phyloP scores from a whole-genome alignment of 495 filamentous ascomycete species.

The Sabuloglossum arenarium region DNA sequence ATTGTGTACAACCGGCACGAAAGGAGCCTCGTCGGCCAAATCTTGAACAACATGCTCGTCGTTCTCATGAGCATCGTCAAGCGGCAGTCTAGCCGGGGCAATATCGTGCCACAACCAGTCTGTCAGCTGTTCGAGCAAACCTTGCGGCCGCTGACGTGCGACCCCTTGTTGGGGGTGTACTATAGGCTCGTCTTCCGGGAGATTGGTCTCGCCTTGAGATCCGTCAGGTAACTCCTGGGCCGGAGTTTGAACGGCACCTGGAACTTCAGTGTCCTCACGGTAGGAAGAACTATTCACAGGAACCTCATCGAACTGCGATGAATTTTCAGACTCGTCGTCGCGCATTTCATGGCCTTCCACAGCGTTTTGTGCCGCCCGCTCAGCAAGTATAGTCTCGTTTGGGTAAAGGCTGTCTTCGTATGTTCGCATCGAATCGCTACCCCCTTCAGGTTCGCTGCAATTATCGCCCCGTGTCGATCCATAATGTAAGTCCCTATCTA shows the following conservation, averaged over 20 bases:
- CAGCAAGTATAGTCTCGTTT: background rate
- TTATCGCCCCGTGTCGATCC: background rate
- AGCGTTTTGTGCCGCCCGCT: background rate
- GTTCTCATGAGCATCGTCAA: slow-evolving; percentile 21
- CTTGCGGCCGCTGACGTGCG: background rate
- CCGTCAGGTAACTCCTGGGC: background rate
- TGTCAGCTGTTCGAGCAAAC: slow-evolving; percentile 5
- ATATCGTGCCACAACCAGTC: slow-evolving; percentile 48
- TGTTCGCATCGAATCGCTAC: background rate
- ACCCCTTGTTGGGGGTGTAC: background rate
- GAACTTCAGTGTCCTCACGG: background rate
- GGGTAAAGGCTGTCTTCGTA: background rate
- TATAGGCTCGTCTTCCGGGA: background rate
- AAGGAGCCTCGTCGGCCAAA: slow-evolving; percentile 38
- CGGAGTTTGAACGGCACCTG: background rate
- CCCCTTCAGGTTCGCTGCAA: background rate
- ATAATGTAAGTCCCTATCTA: background rate
- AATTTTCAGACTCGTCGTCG: background rate
- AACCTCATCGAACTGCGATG: background rate
- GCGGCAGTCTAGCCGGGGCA: slow-evolving; percentile 7
- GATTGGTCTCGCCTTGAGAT: background rate
- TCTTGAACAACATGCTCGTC: slow-evolving; percentile 38
- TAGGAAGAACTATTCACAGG: background rate
- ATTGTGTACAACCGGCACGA: slow-evolving; percentile 31
- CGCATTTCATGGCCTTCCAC: background rate